Evolutionary conservation across 2,329 filamentous ascomycete species (phyloP), one percentile per base, ranked within the genome.

Genomic region (Exophiala alcalophila): DNA sequence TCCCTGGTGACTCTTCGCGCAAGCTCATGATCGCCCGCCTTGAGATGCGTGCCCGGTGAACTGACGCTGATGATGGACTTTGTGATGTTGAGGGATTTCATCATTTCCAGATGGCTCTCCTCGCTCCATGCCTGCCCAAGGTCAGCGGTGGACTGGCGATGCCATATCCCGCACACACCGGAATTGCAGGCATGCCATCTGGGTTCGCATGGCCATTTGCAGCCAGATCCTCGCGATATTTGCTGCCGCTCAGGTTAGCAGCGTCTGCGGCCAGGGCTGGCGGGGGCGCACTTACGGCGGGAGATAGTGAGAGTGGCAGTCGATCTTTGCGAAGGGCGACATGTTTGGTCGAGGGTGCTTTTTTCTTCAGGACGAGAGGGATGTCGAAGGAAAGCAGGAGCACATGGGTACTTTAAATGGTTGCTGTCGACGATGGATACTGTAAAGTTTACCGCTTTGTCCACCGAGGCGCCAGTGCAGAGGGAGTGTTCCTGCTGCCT

Each of bases 51-150:
- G 10, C 75, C 76, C 0, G 77, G 77, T 0, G 71, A 70, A 4
- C 69, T 73, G 55, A 80, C 71, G 53, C 71, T 76, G 8, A 80
- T 59, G 24, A 79, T 72, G 8, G 73, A 73, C 52, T 70, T 75
- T 4, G 58, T 58, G 45, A 80, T 74, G 48, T 70, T 68, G 44
- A 68, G 55, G 1, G 61, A 55, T 29, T 68, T 54, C 75, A 80
- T 79, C 51, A 78, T 61, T 0, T 61, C 57, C 2, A 78, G 63
- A 47, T 79, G 74, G 11, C 54, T 51, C 43, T 69, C 61, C 9
- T 59, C 48, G 28, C 61, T 67, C 75, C 76, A 78, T 39, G 58
- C 53, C 65, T 62, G 30, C n/a, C 18, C 21, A 37, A 43, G 32
- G 24, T 49, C 39, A 52, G 44, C 33, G 4, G 14, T 4, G 30